Evolutionary conservation across 2,329 filamentous ascomycete genomes (phyloP), one percentile per base, ranked within the genome.

Genomic region (Shiraia sp.): DNA sequence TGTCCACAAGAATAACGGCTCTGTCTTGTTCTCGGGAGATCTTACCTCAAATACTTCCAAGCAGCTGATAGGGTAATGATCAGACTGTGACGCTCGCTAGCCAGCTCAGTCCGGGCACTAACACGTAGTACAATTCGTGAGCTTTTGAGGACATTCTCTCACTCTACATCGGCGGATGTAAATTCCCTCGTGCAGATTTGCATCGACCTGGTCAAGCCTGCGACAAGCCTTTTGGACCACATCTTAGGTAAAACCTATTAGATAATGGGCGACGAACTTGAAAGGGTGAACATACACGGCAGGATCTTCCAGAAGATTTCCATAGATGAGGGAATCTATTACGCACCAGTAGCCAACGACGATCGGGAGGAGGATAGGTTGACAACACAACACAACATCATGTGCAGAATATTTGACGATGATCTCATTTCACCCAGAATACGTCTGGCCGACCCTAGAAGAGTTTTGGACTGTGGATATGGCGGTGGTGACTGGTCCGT

Each of bases 381-480:
- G 28, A 56, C 58, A 7, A 43, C 41, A 34, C 68, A 72, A 42
- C 62, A 71, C 41, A 44, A 61, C 29, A 44, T 71, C 15, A 22
- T 72, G 9, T 55, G 50, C 22, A 53, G 51, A 25, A 52, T 71
- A 6, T 67, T 65, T 26, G 60, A 57, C 3, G 52, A 59, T 12
- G 38, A 49, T 15, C 42, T 69, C 3, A 64, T 61, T 28, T 63
- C 66, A 35, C 54, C 62, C 19, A 47, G 47, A 7, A 53, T 72
- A 22, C 41, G 55, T 7, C 47, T 59, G 4, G 30, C 12, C 15
- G 37, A 65, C 13, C 69, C 69, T 10, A 40, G 25, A 9, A 64
- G 57, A n/a, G 55, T 71, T 26, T 46, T 72, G 13, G 69, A 72
- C 7, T 71, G 67, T 40, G 69, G 69, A 5, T 71, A 71, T 49